Percentiles rank a stretch among this genome's conserved stretches.
Conservation (phyloP, 306 rosid species). For the Cicer bijugum region DNA sequence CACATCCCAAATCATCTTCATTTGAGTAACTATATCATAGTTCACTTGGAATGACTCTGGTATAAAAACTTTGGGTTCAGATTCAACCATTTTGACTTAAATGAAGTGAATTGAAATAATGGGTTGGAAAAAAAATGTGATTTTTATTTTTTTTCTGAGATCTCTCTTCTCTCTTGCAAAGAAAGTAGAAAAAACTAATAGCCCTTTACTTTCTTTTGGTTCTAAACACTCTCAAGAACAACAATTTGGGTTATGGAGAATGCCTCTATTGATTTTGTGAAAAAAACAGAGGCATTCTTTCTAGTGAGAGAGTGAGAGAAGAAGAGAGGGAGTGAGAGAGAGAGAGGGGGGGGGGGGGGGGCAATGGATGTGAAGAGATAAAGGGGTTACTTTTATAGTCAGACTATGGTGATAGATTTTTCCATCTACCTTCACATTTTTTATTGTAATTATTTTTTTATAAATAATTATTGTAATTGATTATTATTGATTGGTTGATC, state of each 20-base stretch:
- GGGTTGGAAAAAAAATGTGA: too few relatives aligned
- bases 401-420: conserved; percentile 44
- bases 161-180: conserved; percentile 33
- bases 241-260: background rate
- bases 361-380: conserved; percentile 46
- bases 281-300: conserved; percentile 46
- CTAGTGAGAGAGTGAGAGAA: conserved; percentile 37
- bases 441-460: conserved; percentile 1
- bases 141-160: background rate
- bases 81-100: conserved; percentile 61
- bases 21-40: conserved; percentile 64
- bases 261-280: background rate
- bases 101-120: background rate
- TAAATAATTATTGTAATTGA: background rate
- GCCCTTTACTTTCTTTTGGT: background rate
- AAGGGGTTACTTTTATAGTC: conserved; percentile 66
- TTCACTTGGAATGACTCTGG: conserved; percentile 67
- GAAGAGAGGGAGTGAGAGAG: conserved; percentile 18
- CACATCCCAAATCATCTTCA: conserved; percentile 78
- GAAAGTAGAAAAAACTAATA: background rate
- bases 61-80: conserved; percentile 52
- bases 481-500: conserved; percentile 15
- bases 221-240: background rate
- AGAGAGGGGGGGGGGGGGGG: background rate
- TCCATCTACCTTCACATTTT: conserved; percentile 9